phyloP scores from a whole-genome alignment of 208 protist species.

The Acanthamoeba divionensis region DNA sequence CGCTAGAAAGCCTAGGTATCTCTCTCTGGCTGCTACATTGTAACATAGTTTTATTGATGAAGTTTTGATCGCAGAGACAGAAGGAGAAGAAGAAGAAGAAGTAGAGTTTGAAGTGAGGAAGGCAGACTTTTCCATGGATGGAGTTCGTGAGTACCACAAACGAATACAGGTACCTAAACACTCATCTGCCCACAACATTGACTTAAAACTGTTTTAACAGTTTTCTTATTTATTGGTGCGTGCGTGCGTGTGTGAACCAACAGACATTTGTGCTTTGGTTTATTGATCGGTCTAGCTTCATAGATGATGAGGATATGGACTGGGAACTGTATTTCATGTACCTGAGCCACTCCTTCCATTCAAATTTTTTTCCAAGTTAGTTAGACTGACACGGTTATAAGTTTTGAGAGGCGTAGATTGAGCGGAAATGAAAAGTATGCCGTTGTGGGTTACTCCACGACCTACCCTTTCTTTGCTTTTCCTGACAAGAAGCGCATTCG shows the following conservation, averaged over 20 bases:
- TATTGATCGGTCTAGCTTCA: background rate
- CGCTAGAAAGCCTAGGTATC: too few relatives aligned
- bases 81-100: background rate
- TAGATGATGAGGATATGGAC: background rate
- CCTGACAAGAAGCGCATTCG: background rate
- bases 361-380: background rate
- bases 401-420: background rate
- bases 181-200: too few relatives aligned
- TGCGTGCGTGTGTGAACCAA: background rate
- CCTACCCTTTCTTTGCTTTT: slow-evolving; percentile 3
- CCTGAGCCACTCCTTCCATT: background rate
- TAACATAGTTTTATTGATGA: too few relatives aligned
- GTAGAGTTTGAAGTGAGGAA: background rate
- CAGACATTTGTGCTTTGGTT: background rate
- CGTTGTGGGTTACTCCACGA: background rate
- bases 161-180: background rate
- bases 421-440: background rate
- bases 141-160: background rate
- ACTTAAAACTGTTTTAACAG: too few relatives aligned
- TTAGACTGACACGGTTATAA: background rate
- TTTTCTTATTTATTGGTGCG: too few relatives aligned
- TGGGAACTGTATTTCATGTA: slow-evolving; percentile 25
- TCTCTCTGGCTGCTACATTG: too few relatives aligned
- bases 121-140: background rate
- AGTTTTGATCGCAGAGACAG: too few relatives aligned